Percentiles rank a stretch among this genome's conserved stretches.
phyloP scores from a whole-genome alignment of 345 rosid genomes.

The Eucalyptus marginata region DNA sequence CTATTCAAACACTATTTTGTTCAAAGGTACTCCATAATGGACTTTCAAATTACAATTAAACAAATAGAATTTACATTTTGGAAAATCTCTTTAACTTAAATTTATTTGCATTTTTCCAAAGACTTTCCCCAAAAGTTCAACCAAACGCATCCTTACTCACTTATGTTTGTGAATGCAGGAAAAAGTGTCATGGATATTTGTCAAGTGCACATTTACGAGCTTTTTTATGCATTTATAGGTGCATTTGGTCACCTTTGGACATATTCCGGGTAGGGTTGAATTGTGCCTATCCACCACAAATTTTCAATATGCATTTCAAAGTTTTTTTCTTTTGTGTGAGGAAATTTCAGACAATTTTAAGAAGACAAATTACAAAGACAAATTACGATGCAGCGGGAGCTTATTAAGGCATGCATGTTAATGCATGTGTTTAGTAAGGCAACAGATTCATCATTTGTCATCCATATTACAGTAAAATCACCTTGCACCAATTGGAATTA shows the following conservation, averaged over 20 bases:
- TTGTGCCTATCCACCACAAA: background rate
- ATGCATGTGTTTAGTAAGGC: background rate
- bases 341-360: background rate
- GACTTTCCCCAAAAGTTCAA: fast-evolving
- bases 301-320: background rate
- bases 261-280: background rate
- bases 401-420: background rate
- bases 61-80: too few relatives aligned
- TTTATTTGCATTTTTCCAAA: fast-evolving
- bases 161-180: background rate
- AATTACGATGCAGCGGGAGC: background rate
- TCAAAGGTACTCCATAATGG: too few relatives aligned
- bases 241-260: background rate
- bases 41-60: too few relatives aligned
- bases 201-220: background rate
- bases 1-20: too few relatives aligned
- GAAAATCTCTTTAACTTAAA: too few relatives aligned
- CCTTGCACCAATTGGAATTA: background rate
- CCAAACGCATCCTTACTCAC: background rate
- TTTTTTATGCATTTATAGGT: background rate
- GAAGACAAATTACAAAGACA: background rate
- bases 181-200: background rate
- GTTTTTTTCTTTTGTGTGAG: too few relatives aligned
- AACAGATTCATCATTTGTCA: background rate
- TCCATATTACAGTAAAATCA: background rate